phyloP scores from a whole-genome alignment of 352 stramenopile genomes.

The Phytophthora europaea region DNA sequence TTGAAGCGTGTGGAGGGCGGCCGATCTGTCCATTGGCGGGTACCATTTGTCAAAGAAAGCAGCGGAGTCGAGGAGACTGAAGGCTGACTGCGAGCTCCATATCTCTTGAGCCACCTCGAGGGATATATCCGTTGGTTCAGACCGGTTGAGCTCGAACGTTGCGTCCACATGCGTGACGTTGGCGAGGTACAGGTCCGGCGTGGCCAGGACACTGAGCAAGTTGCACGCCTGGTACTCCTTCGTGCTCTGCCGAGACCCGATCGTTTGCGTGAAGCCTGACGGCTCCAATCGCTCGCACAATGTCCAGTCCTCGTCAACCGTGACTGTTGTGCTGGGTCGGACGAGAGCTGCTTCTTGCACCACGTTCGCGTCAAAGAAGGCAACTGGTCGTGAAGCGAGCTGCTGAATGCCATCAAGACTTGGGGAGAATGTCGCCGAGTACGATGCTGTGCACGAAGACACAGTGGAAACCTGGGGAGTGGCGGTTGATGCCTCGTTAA shows the following conservation, averaged over 20 bases:
- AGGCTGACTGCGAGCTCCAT: constrained; percentile 43
- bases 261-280: constrained; percentile 39
- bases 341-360: constrained; percentile 54
- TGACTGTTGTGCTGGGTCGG: constrained; percentile 48
- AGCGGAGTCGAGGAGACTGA: constrained; percentile 48
- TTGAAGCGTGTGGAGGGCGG: constrained; percentile 28
- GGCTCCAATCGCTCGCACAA: constrained; percentile 29
- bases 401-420: constrained; percentile 51
- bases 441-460: constrained; percentile 43
- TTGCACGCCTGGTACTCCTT: constrained; percentile 65
- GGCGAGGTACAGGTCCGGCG: constrained; percentile 16
- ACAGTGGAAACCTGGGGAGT: constrained; percentile 24
- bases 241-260: constrained; percentile 35
- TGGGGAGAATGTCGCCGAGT: constrained; percentile 41
- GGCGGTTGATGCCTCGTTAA: constrained; percentile 20
- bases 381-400: constrained; percentile 51
- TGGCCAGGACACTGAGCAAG: constrained; percentile 51
- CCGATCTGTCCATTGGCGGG: constrained; percentile 42
- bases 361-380: constrained; percentile 60
- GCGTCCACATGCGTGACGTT: constrained; percentile 42
- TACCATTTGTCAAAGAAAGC: constrained; percentile 65
- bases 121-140: constrained; percentile 32
- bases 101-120: constrained; percentile 47
- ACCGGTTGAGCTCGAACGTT: constrained; percentile 70
- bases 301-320: constrained; percentile 52